These are phyloP conservation scores for Calonectria hawksworthii DNA, from an alignment of 2,329 filamentous ascomycete genomes.

Conservation along the genomic window DNA sequence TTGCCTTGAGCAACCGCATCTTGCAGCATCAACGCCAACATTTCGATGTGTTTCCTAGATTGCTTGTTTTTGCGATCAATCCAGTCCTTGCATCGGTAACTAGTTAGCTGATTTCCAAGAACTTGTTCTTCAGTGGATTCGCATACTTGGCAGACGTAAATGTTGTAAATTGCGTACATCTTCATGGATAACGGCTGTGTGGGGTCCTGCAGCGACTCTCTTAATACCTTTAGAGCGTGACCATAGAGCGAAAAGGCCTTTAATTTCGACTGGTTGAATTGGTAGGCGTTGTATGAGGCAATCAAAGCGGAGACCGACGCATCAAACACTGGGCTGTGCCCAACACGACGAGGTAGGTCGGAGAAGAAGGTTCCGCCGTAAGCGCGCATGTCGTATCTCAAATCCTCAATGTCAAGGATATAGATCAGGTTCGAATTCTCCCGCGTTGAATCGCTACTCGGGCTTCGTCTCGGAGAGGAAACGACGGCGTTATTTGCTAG, in stretches of 20 bases:
- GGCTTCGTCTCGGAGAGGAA: conserved; percentile 4
- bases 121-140: neutral
- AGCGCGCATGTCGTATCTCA: conserved; percentile 36
- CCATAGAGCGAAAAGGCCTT: conserved; percentile 35
- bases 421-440: conserved; percentile 33
- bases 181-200: conserved; percentile 24
- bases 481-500: neutral
- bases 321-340: conserved; percentile 32
- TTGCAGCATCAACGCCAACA: conserved; percentile 33
- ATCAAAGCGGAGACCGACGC: conserved; percentile 36
- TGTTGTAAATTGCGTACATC: conserved; percentile 33
- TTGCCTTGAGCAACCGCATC: conserved; percentile 31
- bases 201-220: conserved; percentile 22
- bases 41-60: conserved; percentile 25
- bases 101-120: neutral
- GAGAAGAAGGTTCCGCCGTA: conserved; percentile 34
- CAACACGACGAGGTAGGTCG: conserved; percentile 34
- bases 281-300: conserved; percentile 28
- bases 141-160: conserved; percentile 40
- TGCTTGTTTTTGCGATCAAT: conserved; percentile 34
- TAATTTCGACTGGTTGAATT: conserved; percentile 15
- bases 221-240: conserved; percentile 25
- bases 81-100: conserved; percentile 9
- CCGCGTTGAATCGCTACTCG: conserved; percentile 30
- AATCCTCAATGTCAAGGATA: conserved; percentile 37